A percentile compares a stretch with the other conserved stretches of the same genome.
Evolutionary conservation across 352 stramenopile species (phyloP).

Genomic region (Phytophthora boehmeriae): DNA sequence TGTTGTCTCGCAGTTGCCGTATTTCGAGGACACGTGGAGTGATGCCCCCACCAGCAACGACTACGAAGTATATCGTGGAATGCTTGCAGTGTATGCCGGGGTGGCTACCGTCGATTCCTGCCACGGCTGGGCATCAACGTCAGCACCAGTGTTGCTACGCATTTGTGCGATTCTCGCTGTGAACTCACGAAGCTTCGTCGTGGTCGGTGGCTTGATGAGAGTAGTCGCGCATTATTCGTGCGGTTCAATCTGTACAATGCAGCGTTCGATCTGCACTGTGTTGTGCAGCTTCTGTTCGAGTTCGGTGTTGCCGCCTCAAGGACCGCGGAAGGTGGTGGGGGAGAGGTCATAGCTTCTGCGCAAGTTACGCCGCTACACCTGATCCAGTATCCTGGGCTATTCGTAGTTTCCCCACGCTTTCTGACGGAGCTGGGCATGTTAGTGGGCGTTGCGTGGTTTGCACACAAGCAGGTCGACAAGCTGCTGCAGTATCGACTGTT

Average conservation of each 20-base stretch:
- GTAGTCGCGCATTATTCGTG: constrained; percentile 51
- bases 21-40: constrained; percentile 40
- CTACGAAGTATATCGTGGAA: constrained; percentile 32
- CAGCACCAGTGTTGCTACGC: background rate
- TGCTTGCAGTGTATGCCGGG: constrained; percentile 42
- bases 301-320: constrained; percentile 38
- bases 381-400: constrained; percentile 44
- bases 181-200: constrained; percentile 39
- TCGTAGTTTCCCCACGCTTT: constrained; percentile 57
- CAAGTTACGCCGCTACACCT: constrained; percentile 49
- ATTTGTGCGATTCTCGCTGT: constrained; percentile 42
- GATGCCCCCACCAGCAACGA: constrained; percentile 6
- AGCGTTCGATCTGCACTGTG: constrained; percentile 50
- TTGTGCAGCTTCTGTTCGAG: constrained; percentile 61
- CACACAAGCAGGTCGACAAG: constrained; percentile 52
- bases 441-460: constrained; percentile 48
- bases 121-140: constrained; percentile 16
- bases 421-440: constrained; percentile 59
- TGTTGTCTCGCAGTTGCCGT: constrained; percentile 11
- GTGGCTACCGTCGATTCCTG: constrained; percentile 36
- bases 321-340: constrained; percentile 20
- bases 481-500: constrained; percentile 61
- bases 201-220: constrained; percentile 58
- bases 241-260: constrained; percentile 76
- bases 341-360: constrained; percentile 40